phyloP scores from a whole-genome alignment of 495 filamentous ascomycete species.

The Daldinia decipiens region DNA sequence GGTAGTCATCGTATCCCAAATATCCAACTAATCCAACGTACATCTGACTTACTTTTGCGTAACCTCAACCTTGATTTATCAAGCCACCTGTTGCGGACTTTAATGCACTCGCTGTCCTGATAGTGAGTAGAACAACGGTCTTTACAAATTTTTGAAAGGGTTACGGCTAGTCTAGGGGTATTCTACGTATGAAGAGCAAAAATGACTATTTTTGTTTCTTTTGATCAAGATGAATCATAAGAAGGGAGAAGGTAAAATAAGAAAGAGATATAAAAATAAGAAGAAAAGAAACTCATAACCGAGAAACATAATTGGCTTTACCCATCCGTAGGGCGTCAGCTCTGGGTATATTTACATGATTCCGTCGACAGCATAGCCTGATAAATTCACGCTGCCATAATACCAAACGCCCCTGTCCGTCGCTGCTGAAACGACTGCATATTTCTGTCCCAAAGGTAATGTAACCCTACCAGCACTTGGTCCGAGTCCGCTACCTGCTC shows the following conservation, averaged over 20 bases:
- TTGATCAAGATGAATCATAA: not conserved
- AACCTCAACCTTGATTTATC: not conserved
- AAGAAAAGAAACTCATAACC: constrained; percentile 10
- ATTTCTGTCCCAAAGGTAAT: constrained; percentile 43
- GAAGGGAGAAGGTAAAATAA: constrained; percentile 1
- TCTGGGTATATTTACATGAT: constrained; percentile 43
- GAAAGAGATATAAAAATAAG: not conserved
- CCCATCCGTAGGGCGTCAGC: constrained; percentile 20
- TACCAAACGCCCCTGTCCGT: constrained; percentile 42
- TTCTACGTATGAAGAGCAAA: not conserved
- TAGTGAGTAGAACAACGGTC: not conserved
- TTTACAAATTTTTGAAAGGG: not conserved
- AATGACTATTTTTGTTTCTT: not conserved
- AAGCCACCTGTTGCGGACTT: not conserved
- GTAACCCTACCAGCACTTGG: constrained; percentile 52
- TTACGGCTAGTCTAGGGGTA: not conserved
- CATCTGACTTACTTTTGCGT: not conserved
- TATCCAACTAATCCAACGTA: no score
- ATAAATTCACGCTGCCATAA: constrained; percentile 23
- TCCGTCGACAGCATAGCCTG: constrained; percentile 20
- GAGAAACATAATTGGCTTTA: constrained; percentile 29
- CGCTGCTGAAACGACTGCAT: constrained; percentile 46
- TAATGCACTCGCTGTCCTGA: not conserved
- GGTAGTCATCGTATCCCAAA: not conserved
- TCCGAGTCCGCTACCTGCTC: constrained; percentile 48